Percentiles rank a stretch among this genome's conserved stretches.
phyloP scores from a whole-genome alignment of 192 early-diverging fungal genomes.

The Phlyctochytrium planicorne region DNA sequence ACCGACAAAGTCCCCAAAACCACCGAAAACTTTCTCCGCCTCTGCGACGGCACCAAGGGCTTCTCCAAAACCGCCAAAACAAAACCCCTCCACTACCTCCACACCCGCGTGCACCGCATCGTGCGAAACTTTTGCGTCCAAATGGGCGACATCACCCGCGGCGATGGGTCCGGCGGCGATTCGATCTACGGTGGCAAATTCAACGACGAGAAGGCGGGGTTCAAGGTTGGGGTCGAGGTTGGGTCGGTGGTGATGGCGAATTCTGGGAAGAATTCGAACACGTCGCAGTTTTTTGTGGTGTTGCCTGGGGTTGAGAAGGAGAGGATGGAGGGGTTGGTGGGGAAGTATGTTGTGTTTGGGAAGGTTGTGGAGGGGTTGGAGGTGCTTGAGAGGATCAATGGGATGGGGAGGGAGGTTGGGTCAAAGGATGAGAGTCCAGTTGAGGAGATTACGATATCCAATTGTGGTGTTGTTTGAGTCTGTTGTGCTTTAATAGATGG shows the following conservation, averaged over 20 bases:
- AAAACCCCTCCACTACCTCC: conserved; percentile 77
- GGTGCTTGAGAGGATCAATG: conserved; percentile 12
- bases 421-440: not conserved
- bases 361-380: conserved; percentile 57
- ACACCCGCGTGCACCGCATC: conserved; percentile 58
- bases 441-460: not conserved
- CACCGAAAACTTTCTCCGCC: conserved; percentile 64
- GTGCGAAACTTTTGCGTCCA: conserved; percentile 86
- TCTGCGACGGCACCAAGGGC: conserved; percentile 83
- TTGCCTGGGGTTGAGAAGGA: conserved; percentile 65
- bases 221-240: conserved; percentile 59
- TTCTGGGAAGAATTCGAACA: conserved; percentile 67
- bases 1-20: conserved; percentile 68
- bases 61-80: conserved; percentile 59
- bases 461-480: conserved; percentile 5
- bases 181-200: conserved; percentile 84
- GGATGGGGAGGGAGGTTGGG: not conserved
- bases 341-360: conserved; percentile 69
- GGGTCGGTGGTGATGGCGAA: conserved; percentile 81
- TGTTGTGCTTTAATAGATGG: too few species aligned
- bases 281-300: conserved; percentile 87
- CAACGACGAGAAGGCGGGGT: conserved; percentile 57
- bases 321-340: conserved; percentile 22
- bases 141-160: conserved; percentile 63
- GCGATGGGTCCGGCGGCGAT: conserved; percentile 53